Evolutionary conservation across 805 yeast species (phyloP), one percentile per base, ranked within the genome.

Genomic region (Myxozyma udenii): DNA sequence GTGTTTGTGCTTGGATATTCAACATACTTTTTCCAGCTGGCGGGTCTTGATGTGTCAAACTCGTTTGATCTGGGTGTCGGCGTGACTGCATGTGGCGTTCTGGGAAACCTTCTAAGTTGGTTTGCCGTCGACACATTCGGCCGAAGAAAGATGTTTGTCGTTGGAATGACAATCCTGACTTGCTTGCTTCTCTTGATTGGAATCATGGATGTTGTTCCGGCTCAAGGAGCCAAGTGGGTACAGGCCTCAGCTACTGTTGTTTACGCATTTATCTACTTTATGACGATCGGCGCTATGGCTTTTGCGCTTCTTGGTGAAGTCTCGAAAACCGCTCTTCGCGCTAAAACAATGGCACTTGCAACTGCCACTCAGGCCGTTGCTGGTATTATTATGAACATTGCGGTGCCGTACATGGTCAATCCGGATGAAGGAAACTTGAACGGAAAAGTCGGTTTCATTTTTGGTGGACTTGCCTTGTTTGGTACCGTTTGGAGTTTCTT

Each of bases 321-420:
- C 35, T 70, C 78, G 6, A 68, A 76, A 3, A 61, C 73, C 2
- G 68, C 69, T 50, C 62, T 75, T 46, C 66, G 78, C 57, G 62
- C 73, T 21, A 73, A 74, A 59, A 67, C 77, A 0, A 65, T 74
- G 33, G 71, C 72, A 12, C 50, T 74, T 28, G 73, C 18, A 5
- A 35, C 9, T 7, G 16, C 19, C 12, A 5, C 12, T 18, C 19
- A 35, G 19, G 12, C 5, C 39, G 7, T 35, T 7, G 14, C 16
- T 7, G 9, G 55, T 18, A 53, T 64, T 68, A 77, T 76, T 37
- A 82, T 83, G 65, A 85, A 87, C 12, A 83, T 78, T 60, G 80
- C 83, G 51, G 84, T 89, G 39, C 87, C 88, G 46, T 81, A 80
- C 67, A 75, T 84, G 69, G 84, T 81, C 58, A 85, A 81, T 33